These are phyloP conservation scores for Magnolia officinalis DNA, from an alignment of 164 flowering plant genomes.

Conservation along the genomic window DNA sequence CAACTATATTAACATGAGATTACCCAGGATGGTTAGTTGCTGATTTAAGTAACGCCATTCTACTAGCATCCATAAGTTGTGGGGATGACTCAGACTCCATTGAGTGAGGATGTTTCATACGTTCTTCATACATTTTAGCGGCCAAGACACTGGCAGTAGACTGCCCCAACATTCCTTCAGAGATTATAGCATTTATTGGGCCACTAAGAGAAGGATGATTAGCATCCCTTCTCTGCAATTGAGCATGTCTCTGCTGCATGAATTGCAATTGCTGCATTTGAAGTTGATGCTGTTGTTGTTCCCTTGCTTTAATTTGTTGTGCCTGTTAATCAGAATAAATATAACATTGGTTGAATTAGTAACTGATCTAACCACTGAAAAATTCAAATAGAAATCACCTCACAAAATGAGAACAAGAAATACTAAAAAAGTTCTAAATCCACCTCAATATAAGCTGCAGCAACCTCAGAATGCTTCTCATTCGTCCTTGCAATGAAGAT, in stretches of 20 bases:
- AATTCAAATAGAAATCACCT: neutral
- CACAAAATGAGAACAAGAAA: neutral
- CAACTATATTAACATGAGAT: constrained; percentile 1
- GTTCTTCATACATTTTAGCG: constrained; percentile 75
- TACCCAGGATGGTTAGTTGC: constrained; percentile 74
- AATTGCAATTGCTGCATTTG: constrained; percentile 80
- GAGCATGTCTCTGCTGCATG: constrained; percentile 69
- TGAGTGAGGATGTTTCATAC: constrained; percentile 65
- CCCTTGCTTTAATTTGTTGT: constrained; percentile 65
- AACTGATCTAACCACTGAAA: neutral
- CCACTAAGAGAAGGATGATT: constrained; percentile 59
- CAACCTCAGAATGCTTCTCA: constrained; percentile 80
- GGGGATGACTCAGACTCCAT: constrained; percentile 70
- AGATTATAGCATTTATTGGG: constrained; percentile 49
- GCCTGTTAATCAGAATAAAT: constrained; percentile 27
- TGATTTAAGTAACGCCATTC: constrained; percentile 76
- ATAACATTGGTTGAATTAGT: neutral
- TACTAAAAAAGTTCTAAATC: neutral
- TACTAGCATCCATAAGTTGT: constrained; percentile 64
- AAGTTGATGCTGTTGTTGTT: constrained; percentile 50
- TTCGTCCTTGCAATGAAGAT: constrained; percentile 83
- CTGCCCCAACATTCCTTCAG: constrained; percentile 76
- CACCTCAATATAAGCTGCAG: constrained; percentile 85
- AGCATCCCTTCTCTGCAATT: constrained; percentile 65
- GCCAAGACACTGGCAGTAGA: constrained; percentile 74